phyloP scores from a whole-genome alignment of 176 grass and related monocot species.

The Triticum urartu region DNA sequence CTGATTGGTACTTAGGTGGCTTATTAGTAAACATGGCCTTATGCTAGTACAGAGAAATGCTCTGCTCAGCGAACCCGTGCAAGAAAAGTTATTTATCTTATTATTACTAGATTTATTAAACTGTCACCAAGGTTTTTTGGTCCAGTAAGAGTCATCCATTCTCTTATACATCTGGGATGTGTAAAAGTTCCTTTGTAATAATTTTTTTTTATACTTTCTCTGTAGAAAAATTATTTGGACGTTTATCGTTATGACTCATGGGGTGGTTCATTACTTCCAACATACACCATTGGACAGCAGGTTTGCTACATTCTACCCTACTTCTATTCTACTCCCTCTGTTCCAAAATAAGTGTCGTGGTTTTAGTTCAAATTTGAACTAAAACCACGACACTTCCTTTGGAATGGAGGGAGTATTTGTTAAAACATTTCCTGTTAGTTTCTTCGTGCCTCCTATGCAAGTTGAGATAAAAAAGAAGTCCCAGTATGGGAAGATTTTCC shows the following conservation, averaged over 20 bases:
- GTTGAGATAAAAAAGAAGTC: not conserved
- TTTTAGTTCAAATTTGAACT: no score
- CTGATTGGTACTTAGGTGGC: not conserved
- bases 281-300: slow-evolving; percentile 82
- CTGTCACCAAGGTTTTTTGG: not conserved
- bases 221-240: slow-evolving; percentile 98
- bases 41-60: slow-evolving; percentile 12
- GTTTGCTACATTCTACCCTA: slow-evolving; percentile 36
- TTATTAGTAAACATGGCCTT: not conserved
- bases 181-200: not conserved
- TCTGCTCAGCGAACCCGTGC: not conserved
- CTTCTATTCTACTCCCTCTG: not conserved
- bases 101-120: not conserved
- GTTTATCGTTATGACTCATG: slow-evolving; percentile 94
- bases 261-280: slow-evolving; percentile 92
- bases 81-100: not conserved
- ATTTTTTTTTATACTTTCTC: not conserved
- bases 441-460: not conserved
- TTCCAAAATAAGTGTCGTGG: no score
- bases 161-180: not conserved
- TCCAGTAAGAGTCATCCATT: slow-evolving; percentile 25
- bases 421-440: slow-evolving; percentile 16
- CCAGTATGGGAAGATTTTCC: not conserved
- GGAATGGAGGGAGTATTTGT: not conserved
- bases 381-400: no score